A percentile compares a stretch with the other conserved stretches of the same genome.
Conservation (phyloP, 148 eudicot species). For the Polygonum maritimum region DNA sequence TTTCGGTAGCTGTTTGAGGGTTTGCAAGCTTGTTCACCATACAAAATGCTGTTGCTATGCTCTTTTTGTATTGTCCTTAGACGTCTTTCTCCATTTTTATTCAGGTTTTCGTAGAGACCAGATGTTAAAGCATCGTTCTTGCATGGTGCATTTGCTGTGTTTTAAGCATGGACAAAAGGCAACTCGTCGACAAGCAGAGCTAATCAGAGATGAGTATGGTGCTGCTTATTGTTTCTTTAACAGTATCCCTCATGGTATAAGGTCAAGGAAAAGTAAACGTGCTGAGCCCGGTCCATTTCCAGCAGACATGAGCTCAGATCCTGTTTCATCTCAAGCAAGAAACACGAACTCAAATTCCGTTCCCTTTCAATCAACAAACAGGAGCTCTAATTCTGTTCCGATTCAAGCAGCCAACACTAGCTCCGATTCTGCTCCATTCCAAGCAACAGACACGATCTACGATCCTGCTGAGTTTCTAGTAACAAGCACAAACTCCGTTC, state of each 20-base stretch:
- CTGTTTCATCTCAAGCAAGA: background rate
- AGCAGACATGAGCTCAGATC: background rate
- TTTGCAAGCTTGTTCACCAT: background rate
- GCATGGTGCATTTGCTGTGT: background rate
- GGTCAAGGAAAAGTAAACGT: conserved; percentile 1
- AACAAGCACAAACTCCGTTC: background rate
- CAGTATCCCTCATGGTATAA: background rate
- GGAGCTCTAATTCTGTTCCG: background rate
- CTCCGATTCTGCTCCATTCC: background rate
- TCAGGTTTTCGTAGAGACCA: conserved; percentile 6
- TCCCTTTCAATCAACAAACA: background rate
- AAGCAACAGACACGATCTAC: too few species aligned
- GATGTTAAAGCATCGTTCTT: conserved; percentile 10
- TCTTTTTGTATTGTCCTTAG: background rate
- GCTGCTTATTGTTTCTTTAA: background rate
- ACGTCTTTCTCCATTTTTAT: background rate
- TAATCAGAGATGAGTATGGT: background rate
- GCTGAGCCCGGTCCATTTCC: background rate
- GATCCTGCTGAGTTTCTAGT: background rate
- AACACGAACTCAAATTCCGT: background rate
- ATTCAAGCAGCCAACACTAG: background rate
- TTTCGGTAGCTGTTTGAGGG: background rate
- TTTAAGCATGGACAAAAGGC: background rate
- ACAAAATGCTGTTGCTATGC: background rate
- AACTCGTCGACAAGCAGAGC: background rate